Evolutionary conservation across 805 yeast genomes (phyloP).

Genomic region (Yarrowia sp.): DNA sequence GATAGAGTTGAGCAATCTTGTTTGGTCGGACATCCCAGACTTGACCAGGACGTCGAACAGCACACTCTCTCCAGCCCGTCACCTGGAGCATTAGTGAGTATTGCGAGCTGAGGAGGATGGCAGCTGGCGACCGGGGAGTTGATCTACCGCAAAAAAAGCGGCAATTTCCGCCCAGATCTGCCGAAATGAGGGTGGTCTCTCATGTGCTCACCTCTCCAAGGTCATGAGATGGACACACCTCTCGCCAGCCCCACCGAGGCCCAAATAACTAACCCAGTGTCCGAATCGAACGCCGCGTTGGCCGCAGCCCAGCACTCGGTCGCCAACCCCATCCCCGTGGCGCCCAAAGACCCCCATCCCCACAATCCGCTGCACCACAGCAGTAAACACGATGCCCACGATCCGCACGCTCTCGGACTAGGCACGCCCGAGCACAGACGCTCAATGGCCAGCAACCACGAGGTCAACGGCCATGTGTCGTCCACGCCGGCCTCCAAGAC

Average conservation of each 20-base stretch:
- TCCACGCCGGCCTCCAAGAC: conserved; percentile 2
- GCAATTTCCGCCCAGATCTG: too few relatives aligned
- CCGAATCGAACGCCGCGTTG: conserved; percentile 10
- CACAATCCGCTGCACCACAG: neutral
- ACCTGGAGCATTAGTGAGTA: conserved; percentile 18
- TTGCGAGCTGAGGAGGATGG: too few relatives aligned
- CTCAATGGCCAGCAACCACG: conserved; percentile 1
- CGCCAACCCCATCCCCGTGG: conserved; percentile 27
- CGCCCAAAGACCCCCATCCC: conserved; percentile 24
- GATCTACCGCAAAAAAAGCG: too few relatives aligned
- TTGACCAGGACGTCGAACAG: neutral
- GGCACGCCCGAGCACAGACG: conserved; percentile 30
- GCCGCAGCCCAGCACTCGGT: conserved; percentile 34
- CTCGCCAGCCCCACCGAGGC: too few relatives aligned
- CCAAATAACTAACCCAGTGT: conserved; percentile 21
- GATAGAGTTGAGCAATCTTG: conserved; percentile 37
- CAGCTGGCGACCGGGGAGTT: too few relatives aligned
- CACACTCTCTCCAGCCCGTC: neutral
- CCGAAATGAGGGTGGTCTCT: too few relatives aligned
- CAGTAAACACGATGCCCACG: conserved; percentile 23
- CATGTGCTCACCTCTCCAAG: too few relatives aligned
- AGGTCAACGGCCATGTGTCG: conserved; percentile 16
- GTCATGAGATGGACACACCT: too few relatives aligned
- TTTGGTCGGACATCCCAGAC: neutral
- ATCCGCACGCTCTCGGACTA: conserved; percentile 4